These are phyloP conservation scores for Coniochaeta pulveracea DNA, from an alignment of 2,329 filamentous ascomycete species.

Conservation along the genomic window DNA sequence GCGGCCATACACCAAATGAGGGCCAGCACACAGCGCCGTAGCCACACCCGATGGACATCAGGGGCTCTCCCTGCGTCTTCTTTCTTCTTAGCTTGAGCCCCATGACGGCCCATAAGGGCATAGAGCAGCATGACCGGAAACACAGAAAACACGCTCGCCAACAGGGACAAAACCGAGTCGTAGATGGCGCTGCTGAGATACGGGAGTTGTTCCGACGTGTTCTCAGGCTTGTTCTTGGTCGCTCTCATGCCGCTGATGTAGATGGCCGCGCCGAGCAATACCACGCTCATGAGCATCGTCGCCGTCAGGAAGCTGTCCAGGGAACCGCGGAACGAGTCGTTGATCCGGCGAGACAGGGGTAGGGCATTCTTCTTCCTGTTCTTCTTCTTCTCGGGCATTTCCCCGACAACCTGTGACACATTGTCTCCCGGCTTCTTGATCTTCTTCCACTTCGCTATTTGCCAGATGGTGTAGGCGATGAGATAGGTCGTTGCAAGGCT, in stretches of 20 bases:
- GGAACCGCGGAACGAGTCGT: conserved; percentile 15
- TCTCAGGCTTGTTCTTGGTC: neutral
- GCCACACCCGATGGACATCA: conserved; percentile 6
- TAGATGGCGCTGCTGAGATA: conserved; percentile 9
- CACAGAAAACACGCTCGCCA: conserved; percentile 7
- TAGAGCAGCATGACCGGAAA: conserved; percentile 10
- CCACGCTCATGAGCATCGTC: conserved; percentile 8
- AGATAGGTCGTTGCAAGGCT: conserved; percentile 9
- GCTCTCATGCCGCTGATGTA: conserved; percentile 6
- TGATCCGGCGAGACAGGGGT: conserved; percentile 8
- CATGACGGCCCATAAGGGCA: conserved; percentile 6
- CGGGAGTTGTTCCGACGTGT: conserved; percentile 6
- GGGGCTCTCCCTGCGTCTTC: neutral
- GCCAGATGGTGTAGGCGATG: conserved; percentile 7
- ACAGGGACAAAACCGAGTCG: conserved; percentile 9
- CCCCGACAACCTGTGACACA: neutral
- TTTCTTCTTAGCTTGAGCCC: neutral
- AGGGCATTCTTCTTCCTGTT: neutral
- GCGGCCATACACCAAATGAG: conserved; percentile 8
- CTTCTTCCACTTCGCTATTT: conserved; percentile 4
- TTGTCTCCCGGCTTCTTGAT: neutral
- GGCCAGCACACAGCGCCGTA: conserved; percentile 7
- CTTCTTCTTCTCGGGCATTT: neutral
- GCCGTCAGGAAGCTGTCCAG: conserved; percentile 13
- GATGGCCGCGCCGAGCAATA: conserved; percentile 11